Conservation (phyloP, 1,284 basidiomycete genomes). For the Moniliella sp. region DNA sequence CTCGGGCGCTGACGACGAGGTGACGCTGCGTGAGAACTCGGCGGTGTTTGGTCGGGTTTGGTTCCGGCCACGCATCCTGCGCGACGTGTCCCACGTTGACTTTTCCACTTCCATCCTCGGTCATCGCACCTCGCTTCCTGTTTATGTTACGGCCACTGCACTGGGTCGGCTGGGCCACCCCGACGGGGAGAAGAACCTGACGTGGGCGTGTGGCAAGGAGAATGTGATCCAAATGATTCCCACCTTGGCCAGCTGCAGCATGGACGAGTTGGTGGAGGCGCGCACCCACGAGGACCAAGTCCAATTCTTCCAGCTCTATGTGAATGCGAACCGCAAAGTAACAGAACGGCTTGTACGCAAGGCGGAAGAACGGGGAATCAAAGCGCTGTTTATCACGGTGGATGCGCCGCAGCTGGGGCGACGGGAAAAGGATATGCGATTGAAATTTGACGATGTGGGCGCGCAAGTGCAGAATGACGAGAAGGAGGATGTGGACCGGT, state of each 20-base stretch:
- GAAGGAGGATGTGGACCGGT: constrained; percentile 49
- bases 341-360: constrained; percentile 64
- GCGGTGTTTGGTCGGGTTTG: constrained; percentile 73
- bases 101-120: constrained; percentile 54
- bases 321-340: constrained; percentile 59
- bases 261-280: constrained; percentile 63
- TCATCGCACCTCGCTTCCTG: constrained; percentile 48
- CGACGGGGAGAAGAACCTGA: constrained; percentile 40
- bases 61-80: constrained; percentile 63
- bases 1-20: constrained; percentile 40
- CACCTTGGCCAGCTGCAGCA: constrained; percentile 65
- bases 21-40: constrained; percentile 54
- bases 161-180: constrained; percentile 56
- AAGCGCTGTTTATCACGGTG: constrained; percentile 66
- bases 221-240: constrained; percentile 44
- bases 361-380: constrained; percentile 61
- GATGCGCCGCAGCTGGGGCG: constrained; percentile 78
- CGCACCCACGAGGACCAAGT: constrained; percentile 5
- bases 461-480: constrained; percentile 19
- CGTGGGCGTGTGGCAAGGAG: constrained; percentile 57
- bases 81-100: constrained; percentile 61
- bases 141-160: constrained; percentile 62
- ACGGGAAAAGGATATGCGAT: constrained; percentile 69
- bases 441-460: constrained; percentile 61
- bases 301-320: constrained; percentile 39